These are phyloP conservation scores for Acacia melanoxylon DNA, from an alignment of 306 rosid genomes.

Conservation along the genomic window DNA sequence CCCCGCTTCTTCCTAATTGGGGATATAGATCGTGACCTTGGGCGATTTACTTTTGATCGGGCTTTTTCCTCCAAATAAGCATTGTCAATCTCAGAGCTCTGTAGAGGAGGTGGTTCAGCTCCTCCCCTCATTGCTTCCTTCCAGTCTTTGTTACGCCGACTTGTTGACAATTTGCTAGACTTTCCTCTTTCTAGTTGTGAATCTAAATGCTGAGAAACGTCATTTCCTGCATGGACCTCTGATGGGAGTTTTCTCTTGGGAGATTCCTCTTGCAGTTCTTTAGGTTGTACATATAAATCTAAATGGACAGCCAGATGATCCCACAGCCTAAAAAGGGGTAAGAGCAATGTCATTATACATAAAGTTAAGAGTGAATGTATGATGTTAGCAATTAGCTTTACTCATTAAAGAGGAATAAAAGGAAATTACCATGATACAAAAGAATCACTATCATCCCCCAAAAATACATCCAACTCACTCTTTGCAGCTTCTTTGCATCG, in stretches of 20 bases:
- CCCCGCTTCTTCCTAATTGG: conserved; percentile 67
- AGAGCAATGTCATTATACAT: conserved; percentile 14
- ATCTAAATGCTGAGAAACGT: conserved; percentile 40
- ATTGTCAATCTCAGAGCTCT: conserved; percentile 55
- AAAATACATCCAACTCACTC: conserved; percentile 78
- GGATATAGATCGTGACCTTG: conserved; percentile 53
- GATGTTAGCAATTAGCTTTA: conserved; percentile 4
- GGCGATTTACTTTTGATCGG: conserved; percentile 33
- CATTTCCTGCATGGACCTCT: conserved; percentile 42
- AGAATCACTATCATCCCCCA: conserved; percentile 88
- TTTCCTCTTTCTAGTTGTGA: conserved; percentile 63
- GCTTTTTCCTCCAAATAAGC: conserved; percentile 44
- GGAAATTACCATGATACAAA: conserved; percentile 84
- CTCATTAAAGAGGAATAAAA: conserved; percentile 9
- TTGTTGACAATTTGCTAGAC: conserved; percentile 46
- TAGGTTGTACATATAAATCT: conserved; percentile 55
- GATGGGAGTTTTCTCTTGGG: conserved; percentile 44
- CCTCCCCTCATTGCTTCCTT: conserved; percentile 64
- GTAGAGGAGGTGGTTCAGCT: conserved; percentile 64
- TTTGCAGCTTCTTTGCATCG: conserved; percentile 81
- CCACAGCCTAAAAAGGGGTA: conserved; percentile 73
- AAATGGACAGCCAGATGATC: conserved; percentile 76
- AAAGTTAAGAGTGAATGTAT: background rate
- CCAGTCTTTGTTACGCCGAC: conserved; percentile 82
- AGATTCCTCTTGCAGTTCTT: conserved; percentile 50